Base-by-base conservation (phyloP, 306 rosid genomes). In the Lathyrus aphaca region DNA sequence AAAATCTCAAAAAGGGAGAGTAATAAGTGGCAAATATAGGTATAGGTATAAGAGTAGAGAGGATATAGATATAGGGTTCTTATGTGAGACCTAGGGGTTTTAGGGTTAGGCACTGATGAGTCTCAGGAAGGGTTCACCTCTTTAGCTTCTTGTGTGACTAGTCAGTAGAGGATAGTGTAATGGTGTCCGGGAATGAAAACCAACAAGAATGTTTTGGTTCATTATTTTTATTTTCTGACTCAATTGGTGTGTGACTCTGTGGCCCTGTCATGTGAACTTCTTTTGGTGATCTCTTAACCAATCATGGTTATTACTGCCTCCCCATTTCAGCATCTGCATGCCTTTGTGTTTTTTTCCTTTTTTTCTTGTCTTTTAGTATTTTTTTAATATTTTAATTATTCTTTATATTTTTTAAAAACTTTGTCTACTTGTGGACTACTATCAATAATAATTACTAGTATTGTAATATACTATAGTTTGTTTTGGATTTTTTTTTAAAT, bases 181-280 rank as follows among this genome's bases (percentile, higher is more conserved):
- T 68, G 63, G 74, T 53, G 83, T 81, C 76, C 42, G 55, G 82
- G 76, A 82, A 77, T 78, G 69, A 86, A 83, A 84, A 87, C 91
- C 83, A 84, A 87, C 94, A 82, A 85, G 89, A 90, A 87, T 86
- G 94, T 84, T 87, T 86, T 85, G 81, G 85, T 80, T 25, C 10
- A 14, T 25, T 3, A 21, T 32, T 32, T 32, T 32, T 5, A 5
- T 32, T 57, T 74, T 81, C 83, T 75, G 75, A 74, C 79, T 76
- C 73, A 57, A 25, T 60, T 60, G 66, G n/a, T 35, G 67, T 39
- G 49, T 39, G 32, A 73, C 10, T 64, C 10, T 39, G 16, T 62
- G 23, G 40, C 63, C 54, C 78, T 71, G 75, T 45, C 62, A 58
- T 3, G 12, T 8, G 6, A 17, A 21, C 23, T 67, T 72, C 68